Evolutionary conservation across 768 basidiomycete genomes (phyloP).

Genomic region (Ramaria rubella): DNA sequence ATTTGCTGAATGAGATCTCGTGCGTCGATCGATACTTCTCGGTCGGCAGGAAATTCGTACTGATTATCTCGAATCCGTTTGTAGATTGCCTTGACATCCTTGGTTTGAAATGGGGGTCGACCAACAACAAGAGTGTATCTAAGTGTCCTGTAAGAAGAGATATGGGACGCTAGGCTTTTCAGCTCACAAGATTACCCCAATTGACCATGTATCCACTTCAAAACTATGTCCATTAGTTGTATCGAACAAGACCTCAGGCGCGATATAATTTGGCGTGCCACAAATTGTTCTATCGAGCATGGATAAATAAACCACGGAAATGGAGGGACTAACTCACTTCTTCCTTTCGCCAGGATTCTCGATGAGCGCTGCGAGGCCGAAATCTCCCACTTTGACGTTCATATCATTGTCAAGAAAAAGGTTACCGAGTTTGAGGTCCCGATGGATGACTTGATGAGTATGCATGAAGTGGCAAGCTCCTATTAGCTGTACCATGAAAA

Average conservation of each 20-base stretch:
- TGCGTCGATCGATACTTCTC: conserved; percentile 61
- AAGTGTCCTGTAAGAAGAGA: conserved; percentile 16
- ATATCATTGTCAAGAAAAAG: conserved; percentile 85
- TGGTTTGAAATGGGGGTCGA: conserved; percentile 97
- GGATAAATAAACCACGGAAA: neutral
- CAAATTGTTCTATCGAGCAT: conserved; percentile 65
- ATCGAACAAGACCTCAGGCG: conserved; percentile 95
- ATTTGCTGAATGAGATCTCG: conserved; percentile 77
- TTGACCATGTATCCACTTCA: conserved; percentile 97
- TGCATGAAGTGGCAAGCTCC: conserved; percentile 99
- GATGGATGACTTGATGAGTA: conserved; percentile 91
- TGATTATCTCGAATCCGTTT: conserved; percentile 90
- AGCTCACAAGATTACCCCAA: conserved; percentile 79
- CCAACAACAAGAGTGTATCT: conserved; percentile 86
- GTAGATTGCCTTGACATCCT: conserved; percentile 95
- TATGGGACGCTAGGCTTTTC: neutral
- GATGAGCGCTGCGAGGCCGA: conserved; percentile 93
- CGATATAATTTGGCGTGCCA: conserved; percentile 98
- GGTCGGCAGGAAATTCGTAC: conserved; percentile 85
- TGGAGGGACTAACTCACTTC: conserved; percentile 44
- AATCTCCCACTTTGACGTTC: conserved; percentile 97
- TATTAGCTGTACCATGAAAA: conserved; percentile 90
- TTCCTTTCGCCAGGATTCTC: conserved; percentile 95
- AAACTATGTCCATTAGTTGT: conserved; percentile 95
- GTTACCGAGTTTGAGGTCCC: conserved; percentile 95